Conservation (phyloP, 2,329 filamentous ascomycete genomes). For the Diaporthe velutina region DNA sequence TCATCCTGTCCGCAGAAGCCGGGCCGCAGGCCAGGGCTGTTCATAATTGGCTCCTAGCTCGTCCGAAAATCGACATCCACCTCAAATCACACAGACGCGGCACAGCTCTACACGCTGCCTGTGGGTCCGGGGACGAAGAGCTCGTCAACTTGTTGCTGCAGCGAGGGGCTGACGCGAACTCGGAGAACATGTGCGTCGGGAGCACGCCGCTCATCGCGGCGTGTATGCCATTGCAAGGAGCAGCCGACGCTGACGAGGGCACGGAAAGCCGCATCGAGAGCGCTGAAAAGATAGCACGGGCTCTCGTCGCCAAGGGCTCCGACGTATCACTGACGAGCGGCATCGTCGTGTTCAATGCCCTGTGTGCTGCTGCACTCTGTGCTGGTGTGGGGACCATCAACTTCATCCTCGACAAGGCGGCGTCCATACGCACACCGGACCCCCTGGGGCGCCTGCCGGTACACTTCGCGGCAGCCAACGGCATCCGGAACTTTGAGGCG, state of each 20-base stretch:
- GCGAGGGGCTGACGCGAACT: background rate
- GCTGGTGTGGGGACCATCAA: background rate
- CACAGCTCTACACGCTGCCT: background rate
- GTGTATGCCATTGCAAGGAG: background rate
- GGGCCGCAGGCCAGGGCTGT: background rate
- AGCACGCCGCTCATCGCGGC: background rate
- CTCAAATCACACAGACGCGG: too few relatives aligned
- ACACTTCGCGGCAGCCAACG: constrained; percentile 11
- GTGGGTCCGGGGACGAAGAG: background rate
- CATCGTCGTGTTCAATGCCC: background rate
- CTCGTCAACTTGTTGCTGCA: background rate
- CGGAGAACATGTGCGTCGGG: too few relatives aligned
- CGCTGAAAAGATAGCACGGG: background rate
- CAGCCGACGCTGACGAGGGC: too few relatives aligned
- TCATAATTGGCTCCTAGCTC: background rate
- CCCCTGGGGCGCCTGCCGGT: constrained; percentile 15
- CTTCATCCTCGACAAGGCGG: constrained; percentile 4
- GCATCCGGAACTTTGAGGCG: constrained; percentile 18
- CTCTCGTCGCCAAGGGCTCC: background rate
- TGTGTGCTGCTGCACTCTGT: background rate
- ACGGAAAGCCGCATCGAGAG: background rate
- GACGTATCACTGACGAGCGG: background rate
- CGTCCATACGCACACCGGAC: background rate
- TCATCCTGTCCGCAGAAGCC: background rate
- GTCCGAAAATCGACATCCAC: background rate